These are phyloP conservation scores for Hyaloraphidium curvatum DNA, from an alignment of 192 early-diverging fungal genomes.

Conservation along the genomic window DNA sequence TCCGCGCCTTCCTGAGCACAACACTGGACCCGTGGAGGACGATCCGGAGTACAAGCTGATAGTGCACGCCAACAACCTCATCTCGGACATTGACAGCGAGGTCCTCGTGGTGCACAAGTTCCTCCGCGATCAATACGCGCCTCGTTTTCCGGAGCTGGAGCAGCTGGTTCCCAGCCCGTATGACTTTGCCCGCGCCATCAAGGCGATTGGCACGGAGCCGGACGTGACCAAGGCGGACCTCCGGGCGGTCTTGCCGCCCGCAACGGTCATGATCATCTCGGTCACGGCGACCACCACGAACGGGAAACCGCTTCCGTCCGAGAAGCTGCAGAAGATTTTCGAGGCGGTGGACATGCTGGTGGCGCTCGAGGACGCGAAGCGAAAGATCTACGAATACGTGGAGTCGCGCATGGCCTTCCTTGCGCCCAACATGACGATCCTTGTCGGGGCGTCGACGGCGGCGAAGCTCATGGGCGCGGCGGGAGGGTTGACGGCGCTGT, in stretches of 20 bases:
- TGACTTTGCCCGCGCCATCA: conserved; percentile 75
- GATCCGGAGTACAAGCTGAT: conserved; percentile 78
- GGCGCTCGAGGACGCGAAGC: conserved; percentile 47
- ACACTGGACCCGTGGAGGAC: conserved; percentile 48
- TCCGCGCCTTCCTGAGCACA: conserved; percentile 16
- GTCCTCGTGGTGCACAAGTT: conserved; percentile 76
- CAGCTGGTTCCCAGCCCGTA: conserved; percentile 67
- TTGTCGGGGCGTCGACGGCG: conserved; percentile 68
- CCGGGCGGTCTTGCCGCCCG: conserved; percentile 54
- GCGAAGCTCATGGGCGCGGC: conserved; percentile 80
- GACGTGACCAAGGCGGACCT: conserved; percentile 70
- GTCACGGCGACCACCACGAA: conserved; percentile 74
- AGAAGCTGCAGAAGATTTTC: conserved; percentile 39
- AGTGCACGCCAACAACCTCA: conserved; percentile 66
- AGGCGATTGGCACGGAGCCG: conserved; percentile 50
- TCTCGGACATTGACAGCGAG: conserved; percentile 73
- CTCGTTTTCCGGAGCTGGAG: conserved; percentile 82
- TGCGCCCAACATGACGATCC: conserved; percentile 78
- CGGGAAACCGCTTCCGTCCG: conserved; percentile 37
- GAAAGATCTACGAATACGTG: conserved; percentile 68
- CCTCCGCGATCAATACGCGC: conserved; percentile 74
- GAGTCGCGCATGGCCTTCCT: conserved; percentile 79
- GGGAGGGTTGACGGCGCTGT: conserved; percentile 67
- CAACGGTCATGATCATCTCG: conserved; percentile 76
- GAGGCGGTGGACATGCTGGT: conserved; percentile 64